These are phyloP conservation scores for Chrysoporthe deuterocubensis DNA, from an alignment of 2,329 filamentous ascomycete genomes.

Conservation along the genomic window DNA sequence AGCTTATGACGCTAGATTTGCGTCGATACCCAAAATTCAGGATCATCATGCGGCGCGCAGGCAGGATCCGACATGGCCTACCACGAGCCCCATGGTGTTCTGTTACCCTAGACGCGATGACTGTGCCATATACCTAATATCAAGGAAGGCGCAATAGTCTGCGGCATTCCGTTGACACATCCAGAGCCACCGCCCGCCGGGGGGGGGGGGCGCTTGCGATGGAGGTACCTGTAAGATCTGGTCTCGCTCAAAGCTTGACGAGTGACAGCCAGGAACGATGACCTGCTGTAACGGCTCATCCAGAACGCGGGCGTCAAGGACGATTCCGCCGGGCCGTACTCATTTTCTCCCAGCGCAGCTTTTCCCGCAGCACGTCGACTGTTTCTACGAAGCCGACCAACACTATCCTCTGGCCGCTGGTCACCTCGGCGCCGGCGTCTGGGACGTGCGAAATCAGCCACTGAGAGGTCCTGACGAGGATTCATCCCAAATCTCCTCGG, in stretches of 20 bases:
- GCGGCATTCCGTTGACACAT: neutral
- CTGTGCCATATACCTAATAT: too few species aligned
- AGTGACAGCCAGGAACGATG: neutral
- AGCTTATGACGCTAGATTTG: neutral
- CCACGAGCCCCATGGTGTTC: neutral
- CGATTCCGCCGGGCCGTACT: conserved; percentile 1
- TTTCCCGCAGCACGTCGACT: conserved; percentile 25
- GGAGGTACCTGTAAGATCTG: neutral
- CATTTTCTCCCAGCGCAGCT: conserved; percentile 21
- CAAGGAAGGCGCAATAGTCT: too few species aligned
- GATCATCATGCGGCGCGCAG: neutral
- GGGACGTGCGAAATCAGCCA: neutral
- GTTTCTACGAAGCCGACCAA: conserved; percentile 28
- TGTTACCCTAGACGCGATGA: neutral
- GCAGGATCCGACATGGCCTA: neutral
- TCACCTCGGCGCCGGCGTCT: conserved; percentile 26
- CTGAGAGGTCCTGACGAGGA: neutral
- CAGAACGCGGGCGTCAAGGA: neutral
- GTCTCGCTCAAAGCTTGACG: neutral
- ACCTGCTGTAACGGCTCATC: neutral
- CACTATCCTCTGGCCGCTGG: conserved; percentile 25
- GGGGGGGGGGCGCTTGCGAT: neutral
- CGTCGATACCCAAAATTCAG: neutral
- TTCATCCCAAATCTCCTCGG: too few species aligned
- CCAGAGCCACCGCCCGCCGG: neutral